phyloP scores from a whole-genome alignment of 768 basidiomycete species.

The Glaciozyma antarctica region DNA sequence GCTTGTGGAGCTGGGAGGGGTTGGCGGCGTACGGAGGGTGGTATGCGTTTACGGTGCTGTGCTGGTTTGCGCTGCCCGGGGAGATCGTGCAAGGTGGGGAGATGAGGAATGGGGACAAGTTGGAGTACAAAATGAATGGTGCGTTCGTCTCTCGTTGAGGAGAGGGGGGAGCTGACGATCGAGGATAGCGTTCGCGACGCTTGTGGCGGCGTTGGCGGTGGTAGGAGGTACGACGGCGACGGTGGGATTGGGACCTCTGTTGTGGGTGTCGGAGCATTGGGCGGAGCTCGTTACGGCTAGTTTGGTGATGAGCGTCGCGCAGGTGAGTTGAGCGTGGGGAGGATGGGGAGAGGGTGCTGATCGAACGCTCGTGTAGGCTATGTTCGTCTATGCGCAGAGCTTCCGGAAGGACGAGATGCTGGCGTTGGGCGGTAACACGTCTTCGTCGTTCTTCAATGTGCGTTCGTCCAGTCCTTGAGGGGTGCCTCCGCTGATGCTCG shows the following conservation, averaged over 20 bases:
- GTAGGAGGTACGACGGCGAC: constrained; percentile 59
- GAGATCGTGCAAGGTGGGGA: constrained; percentile 60
- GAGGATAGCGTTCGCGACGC: constrained; percentile 70
- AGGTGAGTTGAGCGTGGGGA: constrained; percentile 37
- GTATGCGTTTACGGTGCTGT: constrained; percentile 76
- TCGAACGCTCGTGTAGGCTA: no score
- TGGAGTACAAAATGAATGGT: constrained; percentile 90
- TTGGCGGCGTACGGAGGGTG: constrained; percentile 67
- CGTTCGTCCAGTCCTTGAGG: constrained; percentile 37
- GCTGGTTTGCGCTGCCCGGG: constrained; percentile 70
- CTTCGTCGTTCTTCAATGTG: constrained; percentile 82
- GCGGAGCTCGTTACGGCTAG: constrained; percentile 77
- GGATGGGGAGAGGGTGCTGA: neutral
- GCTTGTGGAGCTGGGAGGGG: constrained; percentile 77
- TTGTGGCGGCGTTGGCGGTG: constrained; percentile 69
- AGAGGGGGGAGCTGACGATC: neutral
- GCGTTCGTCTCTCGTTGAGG: constrained; percentile 27
- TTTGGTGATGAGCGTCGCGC: constrained; percentile 63
- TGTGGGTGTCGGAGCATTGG: constrained; percentile 87
- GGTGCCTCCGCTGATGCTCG: neutral
- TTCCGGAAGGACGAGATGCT: constrained; percentile 54
- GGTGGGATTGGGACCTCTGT: constrained; percentile 68
- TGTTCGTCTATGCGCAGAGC: constrained; percentile 59
- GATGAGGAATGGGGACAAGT: constrained; percentile 62
- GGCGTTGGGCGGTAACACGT: constrained; percentile 85